A percentile compares a stretch with the other conserved stretches of the same genome.
These are phyloP conservation scores for Microthlaspi erraticum DNA, from an alignment of 345 rosid genomes.

Conservation along the genomic window DNA sequence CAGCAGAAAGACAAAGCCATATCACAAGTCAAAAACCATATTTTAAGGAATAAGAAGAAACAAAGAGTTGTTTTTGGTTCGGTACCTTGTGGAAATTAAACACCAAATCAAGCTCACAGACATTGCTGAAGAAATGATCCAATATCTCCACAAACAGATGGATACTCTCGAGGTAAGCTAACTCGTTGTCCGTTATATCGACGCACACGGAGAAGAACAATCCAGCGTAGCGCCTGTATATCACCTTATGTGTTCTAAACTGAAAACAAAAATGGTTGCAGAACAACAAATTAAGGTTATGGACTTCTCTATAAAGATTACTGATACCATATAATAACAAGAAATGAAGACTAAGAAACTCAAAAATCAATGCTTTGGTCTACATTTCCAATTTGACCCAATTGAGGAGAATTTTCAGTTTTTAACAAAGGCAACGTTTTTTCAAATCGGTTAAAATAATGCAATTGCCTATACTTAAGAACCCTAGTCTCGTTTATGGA, in stretches of 20 bases:
- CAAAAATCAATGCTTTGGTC: not conserved
- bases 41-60: not conserved
- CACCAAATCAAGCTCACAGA: constrained; percentile 95
- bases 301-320: not conserved
- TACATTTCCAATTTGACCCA: not conserved
- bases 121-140: constrained; percentile 99
- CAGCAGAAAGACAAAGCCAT: not conserved
- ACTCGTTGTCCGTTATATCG: constrained; percentile 93
- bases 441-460: constrained; percentile 6
- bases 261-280: constrained; percentile 40
- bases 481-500: not conserved
- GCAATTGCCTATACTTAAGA: not conserved
- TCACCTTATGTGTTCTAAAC: constrained; percentile 95
- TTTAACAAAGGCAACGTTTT: not conserved
- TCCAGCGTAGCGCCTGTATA: constrained; percentile 96
- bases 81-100: constrained; percentile 96
- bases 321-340: not conserved
- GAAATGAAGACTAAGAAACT: not conserved
- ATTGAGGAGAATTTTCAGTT: not conserved
- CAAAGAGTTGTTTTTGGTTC: not conserved
- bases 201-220: constrained; percentile 92
- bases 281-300: not conserved
- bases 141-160: constrained; percentile 95
- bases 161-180: constrained; percentile 92
- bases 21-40: not conserved